A percentile compares a stretch with the other conserved stretches of the same genome.
These are phyloP conservation scores for Fusarium sp. DNA, from an alignment of 2,329 filamentous ascomycete genomes.

Conservation along the genomic window DNA sequence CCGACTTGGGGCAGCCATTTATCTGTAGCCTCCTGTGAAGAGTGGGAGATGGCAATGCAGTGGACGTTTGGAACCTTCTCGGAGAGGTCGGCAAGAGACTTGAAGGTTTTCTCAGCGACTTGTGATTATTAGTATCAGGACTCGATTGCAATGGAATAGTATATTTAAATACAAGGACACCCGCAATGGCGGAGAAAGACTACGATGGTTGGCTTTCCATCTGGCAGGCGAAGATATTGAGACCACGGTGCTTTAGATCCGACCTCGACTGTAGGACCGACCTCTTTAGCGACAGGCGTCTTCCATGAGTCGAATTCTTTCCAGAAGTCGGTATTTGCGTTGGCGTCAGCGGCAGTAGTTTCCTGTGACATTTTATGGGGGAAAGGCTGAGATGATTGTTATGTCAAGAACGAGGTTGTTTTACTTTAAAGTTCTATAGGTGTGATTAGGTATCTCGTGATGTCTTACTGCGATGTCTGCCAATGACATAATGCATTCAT, in stretches of 20 bases:
- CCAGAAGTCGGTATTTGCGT: constrained; percentile 45
- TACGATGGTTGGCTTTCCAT: constrained; percentile 70
- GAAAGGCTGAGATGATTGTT: neutral
- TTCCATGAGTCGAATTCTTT: constrained; percentile 59
- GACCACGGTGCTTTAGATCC: constrained; percentile 69
- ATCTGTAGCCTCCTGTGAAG: constrained; percentile 64
- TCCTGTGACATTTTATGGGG: constrained; percentile 33
- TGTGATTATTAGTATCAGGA: neutral
- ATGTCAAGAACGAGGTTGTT: no score
- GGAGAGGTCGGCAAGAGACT: constrained; percentile 65
- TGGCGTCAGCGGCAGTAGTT: constrained; percentile 7
- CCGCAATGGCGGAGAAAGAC: constrained; percentile 80
- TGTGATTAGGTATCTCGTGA: no score
- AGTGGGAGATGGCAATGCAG: constrained; percentile 75
- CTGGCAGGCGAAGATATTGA: constrained; percentile 64
- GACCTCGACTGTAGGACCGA: constrained; percentile 63
- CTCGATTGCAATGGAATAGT: neutral
- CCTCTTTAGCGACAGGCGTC: constrained; percentile 57
- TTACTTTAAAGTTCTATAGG: no score
- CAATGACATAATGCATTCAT: constrained; percentile 40
- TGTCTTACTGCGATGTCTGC: constrained; percentile 19
- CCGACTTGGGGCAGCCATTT: constrained; percentile 69
- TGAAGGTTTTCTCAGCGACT: constrained; percentile 79
- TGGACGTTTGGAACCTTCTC: constrained; percentile 62
- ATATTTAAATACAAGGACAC: constrained; percentile 70